phyloP scores from a whole-genome alignment of 805 yeast genomes.

The Wickerhamomyces queroliae region DNA sequence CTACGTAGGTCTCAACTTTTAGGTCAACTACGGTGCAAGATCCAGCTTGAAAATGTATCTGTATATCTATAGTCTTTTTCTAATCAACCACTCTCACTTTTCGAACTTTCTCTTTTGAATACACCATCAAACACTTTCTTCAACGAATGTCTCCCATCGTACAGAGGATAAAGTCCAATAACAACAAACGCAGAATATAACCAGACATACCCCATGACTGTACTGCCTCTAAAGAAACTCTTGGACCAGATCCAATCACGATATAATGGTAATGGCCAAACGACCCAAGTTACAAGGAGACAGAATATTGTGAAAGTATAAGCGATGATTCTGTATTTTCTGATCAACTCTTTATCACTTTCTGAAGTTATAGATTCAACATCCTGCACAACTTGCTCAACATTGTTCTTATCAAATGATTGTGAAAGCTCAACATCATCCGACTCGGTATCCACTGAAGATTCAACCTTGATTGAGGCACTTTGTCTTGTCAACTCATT shows the following conservation, averaged over 20 bases:
- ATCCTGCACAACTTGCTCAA: background rate
- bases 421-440: background rate
- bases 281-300: conserved; percentile 29
- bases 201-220: conserved; percentile 34
- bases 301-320: conserved; percentile 21
- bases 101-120: no score
- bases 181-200: conserved; percentile 29
- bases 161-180: conserved; percentile 29
- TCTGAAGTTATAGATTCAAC: background rate
- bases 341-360: conserved; percentile 5
- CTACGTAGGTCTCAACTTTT: no score
- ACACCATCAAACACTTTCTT: conserved; percentile 27
- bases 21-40: no score
- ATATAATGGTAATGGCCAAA: conserved; percentile 39
- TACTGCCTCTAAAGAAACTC: conserved; percentile 32
- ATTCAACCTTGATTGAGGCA: conserved; percentile 5
- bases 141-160: conserved; percentile 30
- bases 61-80: no score
- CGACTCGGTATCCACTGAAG: background rate
- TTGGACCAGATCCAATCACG: conserved; percentile 34
- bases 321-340: conserved; percentile 22
- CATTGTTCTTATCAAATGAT: background rate
- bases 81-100: no score
- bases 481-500: conserved; percentile 15
- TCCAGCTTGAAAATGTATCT: no score